phyloP scores from a whole-genome alignment of 2,329 filamentous ascomycete species.

The Tolypocladium tundrense region DNA sequence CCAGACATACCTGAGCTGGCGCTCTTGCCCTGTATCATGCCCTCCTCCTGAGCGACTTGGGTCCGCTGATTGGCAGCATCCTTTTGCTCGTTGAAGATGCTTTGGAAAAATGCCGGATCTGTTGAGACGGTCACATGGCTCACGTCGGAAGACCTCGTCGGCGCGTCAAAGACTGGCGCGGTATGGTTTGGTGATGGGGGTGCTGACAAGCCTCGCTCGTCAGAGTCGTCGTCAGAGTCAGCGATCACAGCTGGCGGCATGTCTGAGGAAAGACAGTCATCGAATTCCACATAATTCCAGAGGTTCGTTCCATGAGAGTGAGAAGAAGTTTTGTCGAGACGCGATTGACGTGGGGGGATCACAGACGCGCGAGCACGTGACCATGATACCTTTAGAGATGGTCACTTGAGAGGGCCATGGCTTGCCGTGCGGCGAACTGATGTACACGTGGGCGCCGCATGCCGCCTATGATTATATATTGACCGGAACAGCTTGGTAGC shows the following conservation, averaged over 20 bases:
- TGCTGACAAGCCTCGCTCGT: slow-evolving; percentile 10
- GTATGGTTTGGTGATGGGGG: slow-evolving; percentile 1
- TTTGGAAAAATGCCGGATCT: slow-evolving; percentile 36
- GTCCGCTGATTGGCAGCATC: slow-evolving; percentile 15
- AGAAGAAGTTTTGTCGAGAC: not conserved
- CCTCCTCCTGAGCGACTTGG: not conserved
- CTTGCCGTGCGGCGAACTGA: too few species aligned
- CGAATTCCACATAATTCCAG: not conserved
- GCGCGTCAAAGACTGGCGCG: not conserved
- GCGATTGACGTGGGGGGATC: not conserved
- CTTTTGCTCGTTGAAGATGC: slow-evolving; percentile 36
- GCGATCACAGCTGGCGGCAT: slow-evolving; percentile 21
- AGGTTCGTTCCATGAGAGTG: not conserved
- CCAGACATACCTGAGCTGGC: not conserved
- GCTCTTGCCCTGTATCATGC: not conserved
- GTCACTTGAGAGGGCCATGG: too few species aligned
- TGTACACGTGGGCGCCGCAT: too few species aligned
- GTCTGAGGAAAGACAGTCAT: not conserved
- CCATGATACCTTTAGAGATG: not conserved
- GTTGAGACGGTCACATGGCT: slow-evolving; percentile 30
- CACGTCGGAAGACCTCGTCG: slow-evolving; percentile 13
- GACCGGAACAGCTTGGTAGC: too few species aligned
- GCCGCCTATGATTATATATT: too few species aligned
- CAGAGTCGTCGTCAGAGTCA: slow-evolving; percentile 23
- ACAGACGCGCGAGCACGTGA: not conserved